Evolutionary conservation across 306 rosid genomes (phyloP), one percentile per base, ranked within the genome.

Genomic region (Leucaena leucocephala): DNA sequence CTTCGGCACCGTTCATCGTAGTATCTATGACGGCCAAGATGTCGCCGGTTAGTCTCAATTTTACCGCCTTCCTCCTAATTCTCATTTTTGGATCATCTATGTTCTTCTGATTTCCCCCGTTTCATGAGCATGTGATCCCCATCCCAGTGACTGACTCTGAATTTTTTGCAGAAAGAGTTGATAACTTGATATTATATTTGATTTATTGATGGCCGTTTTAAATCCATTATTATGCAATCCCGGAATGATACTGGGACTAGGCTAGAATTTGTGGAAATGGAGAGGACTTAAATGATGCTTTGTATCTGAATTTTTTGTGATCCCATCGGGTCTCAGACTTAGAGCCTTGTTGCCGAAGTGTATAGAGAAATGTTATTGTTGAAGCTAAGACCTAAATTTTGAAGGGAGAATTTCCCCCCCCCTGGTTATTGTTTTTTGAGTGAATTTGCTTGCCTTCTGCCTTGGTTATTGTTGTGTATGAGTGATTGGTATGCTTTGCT

Each of bases 1-100:
- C 39, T 92, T 90, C 49, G 95, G 91, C 74, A 90, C 92, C 17
- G 97, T 92, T 38, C 97, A 92, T 76, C 97, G 97, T 48, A 95
- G 95, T 69, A 50, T 92, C 87, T 92, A 92, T 68, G 97, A 90
- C 50, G 90, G 92, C 62, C 89, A 75, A 8, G 97, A 92, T 83
- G 93, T 90, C 65, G 97, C 97, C 64, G 95, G 97, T 89, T 35
- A 42, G 75, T 76, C 50, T 68, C 72, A 3, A 4, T 52, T 14
- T 44, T n/a, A 8, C 22, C 22, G 6, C 8, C 34, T 14, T 49
- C 34, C 17, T 48, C 64, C 38, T 33, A 9, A 15, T 75, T 6
- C 49, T 4, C 17, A 3, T 44, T 34, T 49, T 5, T 42, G 54
- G 46, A 11, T 70, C 14, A 13, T 45, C 40, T 68, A 3, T 36